Evolutionary conservation across 768 basidiomycete genomes (phyloP).

Genomic region (Kwoniella pini): DNA sequence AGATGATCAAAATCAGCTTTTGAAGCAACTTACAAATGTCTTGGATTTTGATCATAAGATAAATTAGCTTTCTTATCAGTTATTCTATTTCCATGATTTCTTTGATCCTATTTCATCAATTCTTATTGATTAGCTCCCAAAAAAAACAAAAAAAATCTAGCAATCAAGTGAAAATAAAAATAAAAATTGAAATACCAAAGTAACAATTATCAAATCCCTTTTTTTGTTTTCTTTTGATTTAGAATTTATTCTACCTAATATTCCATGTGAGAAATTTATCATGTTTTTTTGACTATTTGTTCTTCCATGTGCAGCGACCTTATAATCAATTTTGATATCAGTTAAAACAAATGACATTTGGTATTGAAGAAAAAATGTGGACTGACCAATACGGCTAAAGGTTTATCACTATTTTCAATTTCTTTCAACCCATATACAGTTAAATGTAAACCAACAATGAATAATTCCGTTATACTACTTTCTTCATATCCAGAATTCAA

Average conservation of each 20-base stretch:
- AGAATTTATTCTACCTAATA: slow-evolving; percentile 47
- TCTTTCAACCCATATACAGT: slow-evolving; percentile 45
- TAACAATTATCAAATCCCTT: slow-evolving; percentile 59
- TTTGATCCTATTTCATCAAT: slow-evolving; percentile 63
- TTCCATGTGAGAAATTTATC: slow-evolving; percentile 52
- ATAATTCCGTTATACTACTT: slow-evolving; percentile 24
- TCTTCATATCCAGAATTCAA: slow-evolving; percentile 19
- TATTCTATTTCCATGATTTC: slow-evolving; percentile 60
- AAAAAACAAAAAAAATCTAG: no score
- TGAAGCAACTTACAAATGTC: slow-evolving; percentile 56
- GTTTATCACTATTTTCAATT: slow-evolving; percentile 33
- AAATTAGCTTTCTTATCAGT: slow-evolving; percentile 57
- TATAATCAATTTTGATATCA: neutral
- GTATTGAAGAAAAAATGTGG: neutral
- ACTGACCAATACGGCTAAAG: slow-evolving; percentile 40
- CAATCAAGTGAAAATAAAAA: no score
- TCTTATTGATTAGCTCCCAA: no score
- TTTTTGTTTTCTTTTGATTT: slow-evolving; percentile 30
- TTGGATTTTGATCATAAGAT: slow-evolving; percentile 55
- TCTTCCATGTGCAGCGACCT: slow-evolving; percentile 62
- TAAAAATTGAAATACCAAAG: slow-evolving; percentile 55
- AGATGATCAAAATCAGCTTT: no score
- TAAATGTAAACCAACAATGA: slow-evolving; percentile 40
- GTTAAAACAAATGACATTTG: neutral
- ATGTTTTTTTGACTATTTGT: slow-evolving; percentile 52